These are phyloP conservation scores for Tardiomyces depauwii DNA, from an alignment of 1,139 yeast genomes.

Conservation along the genomic window DNA sequence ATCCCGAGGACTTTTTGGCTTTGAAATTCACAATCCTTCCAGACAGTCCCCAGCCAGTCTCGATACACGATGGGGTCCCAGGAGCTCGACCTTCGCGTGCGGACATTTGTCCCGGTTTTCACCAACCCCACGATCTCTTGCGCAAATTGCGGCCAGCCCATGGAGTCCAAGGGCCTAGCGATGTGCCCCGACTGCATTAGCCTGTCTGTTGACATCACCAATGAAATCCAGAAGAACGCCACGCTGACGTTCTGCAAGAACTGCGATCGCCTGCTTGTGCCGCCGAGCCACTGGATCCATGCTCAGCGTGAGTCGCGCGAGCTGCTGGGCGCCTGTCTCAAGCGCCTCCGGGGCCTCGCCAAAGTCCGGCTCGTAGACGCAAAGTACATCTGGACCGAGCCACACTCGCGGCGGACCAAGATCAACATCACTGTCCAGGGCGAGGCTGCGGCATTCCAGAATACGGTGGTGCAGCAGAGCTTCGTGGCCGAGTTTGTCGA, in stretches of 20 bases:
- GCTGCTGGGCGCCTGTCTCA: conserved; percentile 77
- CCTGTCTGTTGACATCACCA: conserved; percentile 86
- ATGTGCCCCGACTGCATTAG: conserved; percentile 98
- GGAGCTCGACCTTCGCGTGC: background rate
- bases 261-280: conserved; percentile 88
- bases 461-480: conserved; percentile 87
- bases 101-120: conserved; percentile 25
- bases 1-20: no score
- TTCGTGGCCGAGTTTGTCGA: conserved; percentile 94
- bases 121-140: conserved; percentile 81
- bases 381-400: conserved; percentile 96
- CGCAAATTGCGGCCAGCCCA: conserved; percentile 96
- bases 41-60: no score
- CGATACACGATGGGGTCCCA: no score
- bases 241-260: conserved; percentile 88
- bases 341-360: conserved; percentile 75
- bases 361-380: conserved; percentile 90
- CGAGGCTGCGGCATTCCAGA: conserved; percentile 90
- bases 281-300: conserved; percentile 87
- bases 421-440: conserved; percentile 92
- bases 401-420: conserved; percentile 91
- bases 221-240: conserved; percentile 89
- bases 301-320: conserved; percentile 92
- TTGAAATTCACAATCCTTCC: no score
- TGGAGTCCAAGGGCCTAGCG: conserved; percentile 82